Base-by-base conservation (phyloP, 495 filamentous ascomycete genomes). In the Tuber melanosporum region DNA sequence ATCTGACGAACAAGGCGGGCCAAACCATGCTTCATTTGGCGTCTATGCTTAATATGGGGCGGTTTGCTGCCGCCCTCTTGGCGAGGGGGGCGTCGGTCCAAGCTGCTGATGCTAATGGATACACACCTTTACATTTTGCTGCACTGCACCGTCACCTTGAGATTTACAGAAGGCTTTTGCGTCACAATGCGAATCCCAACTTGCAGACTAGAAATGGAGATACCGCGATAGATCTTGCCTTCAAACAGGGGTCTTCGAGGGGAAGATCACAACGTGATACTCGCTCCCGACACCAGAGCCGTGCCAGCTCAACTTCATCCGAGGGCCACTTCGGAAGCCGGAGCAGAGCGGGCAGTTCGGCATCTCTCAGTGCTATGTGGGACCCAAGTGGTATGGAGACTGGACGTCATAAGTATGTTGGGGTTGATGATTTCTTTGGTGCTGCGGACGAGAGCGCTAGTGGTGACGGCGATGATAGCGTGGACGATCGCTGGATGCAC, bases 1-100 rank as follows among this genome's bases (percentile, higher is more conserved):
- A 94, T 77, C 84, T 90, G 42, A 86, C 87, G 75, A 87, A 88
- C 74, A 81, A 87, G 6, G 91, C 89, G 12, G 93, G 93, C 1
- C 92, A 95, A 78, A 92, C 91, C 36, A 91, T 97, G 86, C 87
- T 97, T 78, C 93, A 96, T 84, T 86, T 94, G 73, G 93, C 92
- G 5, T 92, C 90, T 74, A 91, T 91, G 39, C 84, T 94, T 73
- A 93, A 93, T 22, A 87, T 93, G 76, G 88, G 89, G 71, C 89
- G 92, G 22, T 91, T 97, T 78, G 91, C 91, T 73, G 92, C 92
- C n/a, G 92, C 90, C 36, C 89, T 97, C 26, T 84, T 97, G 22
- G 91, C 91, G 20, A 90, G 92, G 78, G 92, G 93, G n/a, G 93
- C 92, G 12, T 91, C 90, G 77, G 89, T 91, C 1, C 90, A 95